Evolutionary conservation across 768 basidiomycete species (phyloP).

Genomic region (Lactifluus piperatus): DNA sequence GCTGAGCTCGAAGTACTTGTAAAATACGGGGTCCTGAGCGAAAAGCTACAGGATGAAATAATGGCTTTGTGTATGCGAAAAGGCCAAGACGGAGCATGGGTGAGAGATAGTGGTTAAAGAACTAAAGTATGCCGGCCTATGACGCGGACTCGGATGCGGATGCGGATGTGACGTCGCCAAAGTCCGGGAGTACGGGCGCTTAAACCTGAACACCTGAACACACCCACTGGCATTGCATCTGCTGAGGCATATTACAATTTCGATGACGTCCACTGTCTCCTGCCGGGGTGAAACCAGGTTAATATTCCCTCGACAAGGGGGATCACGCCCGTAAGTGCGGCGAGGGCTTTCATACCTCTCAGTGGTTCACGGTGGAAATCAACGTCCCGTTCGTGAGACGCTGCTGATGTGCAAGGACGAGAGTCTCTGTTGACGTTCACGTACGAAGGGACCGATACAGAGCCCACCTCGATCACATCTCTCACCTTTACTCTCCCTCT

Average conservation of each 20-base stretch:
- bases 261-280: conserved; percentile 40
- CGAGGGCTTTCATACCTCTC: conserved; percentile 22
- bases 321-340: conserved; percentile 43
- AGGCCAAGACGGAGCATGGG: conserved; percentile 26
- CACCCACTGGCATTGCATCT: too few species aligned
- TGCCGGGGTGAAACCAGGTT: conserved; percentile 39
- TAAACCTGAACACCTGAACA: too few species aligned
- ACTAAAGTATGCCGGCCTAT: neutral
- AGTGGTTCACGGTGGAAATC: conserved; percentile 55
- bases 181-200: too few species aligned
- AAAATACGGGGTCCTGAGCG: conserved; percentile 21
- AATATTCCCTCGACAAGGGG: conserved; percentile 40
- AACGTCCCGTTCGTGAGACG: conserved; percentile 38
- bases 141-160: too few species aligned
- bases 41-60: conserved; percentile 19
- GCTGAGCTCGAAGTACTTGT: conserved; percentile 26
- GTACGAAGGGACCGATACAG: neutral
- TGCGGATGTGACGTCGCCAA: too few species aligned
- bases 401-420: conserved; percentile 10
- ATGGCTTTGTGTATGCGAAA: conserved; percentile 20
- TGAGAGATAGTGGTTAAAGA: conserved; percentile 4
- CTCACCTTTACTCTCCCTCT: conserved; percentile 41
- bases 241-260: too few species aligned
- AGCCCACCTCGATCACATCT: conserved; percentile 18
- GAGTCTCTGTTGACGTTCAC: neutral